Evolutionary conservation across 345 rosid genomes (phyloP), one percentile per base, ranked within the genome.

Genomic region (Salix udensis): DNA sequence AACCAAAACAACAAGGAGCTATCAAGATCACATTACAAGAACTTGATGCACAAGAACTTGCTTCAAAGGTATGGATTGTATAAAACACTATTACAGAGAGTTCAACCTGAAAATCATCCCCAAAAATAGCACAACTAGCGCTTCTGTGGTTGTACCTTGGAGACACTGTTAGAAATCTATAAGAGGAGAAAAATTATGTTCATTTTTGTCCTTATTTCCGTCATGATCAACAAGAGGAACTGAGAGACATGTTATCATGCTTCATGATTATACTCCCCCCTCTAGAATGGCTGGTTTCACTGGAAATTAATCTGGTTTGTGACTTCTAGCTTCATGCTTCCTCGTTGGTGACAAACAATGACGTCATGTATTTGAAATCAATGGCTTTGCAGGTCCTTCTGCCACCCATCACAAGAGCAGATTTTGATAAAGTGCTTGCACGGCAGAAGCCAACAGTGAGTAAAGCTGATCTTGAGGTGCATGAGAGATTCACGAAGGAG

Each of bases 361-460:
- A 52, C 58, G 0, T 18, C 8, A 9, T 34, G 2, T 4, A 34
- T 39, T 30, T 66, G 44, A 31, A 19, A 58, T 24, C 39, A 15
- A 72, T 58, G 75, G 12, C 19, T 46, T 44, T 75, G 79, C 92
- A 94, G 98, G 89, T 94, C 77, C 91, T 91, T 77, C 95, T 97
- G 67, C 98, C 97, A 19, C 94, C 92, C 0, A 94, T 91, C 68
- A 77, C 91, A 1, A 89, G 84, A 89, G 85, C 85, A 44, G 97
- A 94, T 87, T 94, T 94, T 62, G 94, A 92, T 15, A 92, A 90
- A 81, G 97, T 94, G 50, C 95, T 94, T 79, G 91, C 94, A 7
- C 90, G 93, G 86, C 98, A 94, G 84, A 90, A 82, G 87, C 96
- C 97, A 53, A 94, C 98, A 19, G 98, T 94, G 65, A 90, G 97